These are phyloP conservation scores for Colletotrichum coccodes DNA, from an alignment of 2,329 filamentous ascomycete species.

Conservation along the genomic window DNA sequence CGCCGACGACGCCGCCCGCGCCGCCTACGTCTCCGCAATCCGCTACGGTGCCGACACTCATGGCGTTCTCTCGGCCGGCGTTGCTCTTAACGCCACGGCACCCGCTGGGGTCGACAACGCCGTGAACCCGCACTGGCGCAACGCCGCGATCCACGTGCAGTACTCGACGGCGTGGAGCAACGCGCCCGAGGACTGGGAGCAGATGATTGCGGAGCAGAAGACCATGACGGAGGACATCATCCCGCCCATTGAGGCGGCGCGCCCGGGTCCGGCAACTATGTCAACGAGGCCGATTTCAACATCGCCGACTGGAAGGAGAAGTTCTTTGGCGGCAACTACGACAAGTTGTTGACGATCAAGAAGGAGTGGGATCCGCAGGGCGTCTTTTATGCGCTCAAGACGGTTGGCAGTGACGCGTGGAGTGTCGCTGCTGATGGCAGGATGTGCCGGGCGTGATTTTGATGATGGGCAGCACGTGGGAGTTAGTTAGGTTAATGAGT, in stretches of 20 bases:
- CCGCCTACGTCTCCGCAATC: conserved; percentile 28
- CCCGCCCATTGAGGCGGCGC: conserved; percentile 36
- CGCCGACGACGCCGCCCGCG: conserved; percentile 41
- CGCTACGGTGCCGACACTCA: conserved; percentile 29
- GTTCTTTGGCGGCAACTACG: conserved; percentile 61
- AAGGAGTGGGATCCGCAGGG: conserved; percentile 56
- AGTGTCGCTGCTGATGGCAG: conserved; percentile 48
- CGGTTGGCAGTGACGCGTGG: conserved; percentile 65
- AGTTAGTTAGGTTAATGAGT: background rate
- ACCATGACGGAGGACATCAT: conserved; percentile 33
- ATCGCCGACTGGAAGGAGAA: conserved; percentile 55
- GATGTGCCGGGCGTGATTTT: conserved; percentile 45
- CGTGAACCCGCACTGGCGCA: conserved; percentile 32
- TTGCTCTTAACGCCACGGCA: conserved; percentile 35
- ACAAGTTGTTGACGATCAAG: conserved; percentile 55
- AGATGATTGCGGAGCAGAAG: conserved; percentile 29
- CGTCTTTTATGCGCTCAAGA: conserved; percentile 58
- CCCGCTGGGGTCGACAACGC: conserved; percentile 29
- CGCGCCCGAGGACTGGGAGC: conserved; percentile 28
- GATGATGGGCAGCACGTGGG: background rate
- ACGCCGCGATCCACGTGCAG: conserved; percentile 30
- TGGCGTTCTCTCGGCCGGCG: conserved; percentile 32
- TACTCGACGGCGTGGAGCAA: conserved; percentile 33
- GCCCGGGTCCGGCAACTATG: conserved; percentile 56
- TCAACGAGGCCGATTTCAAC: conserved; percentile 62